Percentiles rank a stretch among this genome's conserved stretches.
These are phyloP conservation scores for Paragyromitra xinjiangensis DNA, from an alignment of 495 filamentous ascomycete genomes.

Conservation along the genomic window DNA sequence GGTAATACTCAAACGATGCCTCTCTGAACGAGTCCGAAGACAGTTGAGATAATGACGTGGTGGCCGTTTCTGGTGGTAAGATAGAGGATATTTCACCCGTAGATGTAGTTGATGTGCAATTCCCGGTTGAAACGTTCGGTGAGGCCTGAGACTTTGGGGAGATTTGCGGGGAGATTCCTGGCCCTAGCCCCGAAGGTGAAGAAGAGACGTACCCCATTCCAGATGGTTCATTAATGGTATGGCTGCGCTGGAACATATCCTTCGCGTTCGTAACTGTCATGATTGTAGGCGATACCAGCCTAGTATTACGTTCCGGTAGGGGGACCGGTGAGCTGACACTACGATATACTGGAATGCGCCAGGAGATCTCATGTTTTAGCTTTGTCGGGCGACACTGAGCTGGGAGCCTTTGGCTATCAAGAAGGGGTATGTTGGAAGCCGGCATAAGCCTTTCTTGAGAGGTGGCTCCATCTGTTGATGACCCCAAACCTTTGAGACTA, in stretches of 20 bases:
- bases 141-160: constrained; percentile 29
- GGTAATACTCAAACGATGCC: background rate
- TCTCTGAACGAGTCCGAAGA: constrained; percentile 21
- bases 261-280: background rate
- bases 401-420: background rate
- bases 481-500: background rate
- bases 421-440: background rate
- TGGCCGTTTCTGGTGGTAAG: constrained; percentile 15
- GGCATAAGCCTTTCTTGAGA: background rate
- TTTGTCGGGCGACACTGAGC: background rate
- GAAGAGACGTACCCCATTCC: constrained; percentile 22
- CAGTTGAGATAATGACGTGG: constrained; percentile 15
- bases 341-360: constrained; percentile 40
- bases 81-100: constrained; percentile 12
- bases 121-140: constrained; percentile 15
- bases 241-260: constrained; percentile 23
- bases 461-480: constrained; percentile 31
- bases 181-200: constrained; percentile 16
- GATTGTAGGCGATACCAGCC: constrained; percentile 6
- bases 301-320: background rate
- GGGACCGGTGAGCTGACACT: background rate
- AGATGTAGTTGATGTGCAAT: constrained; percentile 22
- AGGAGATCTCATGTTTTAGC: constrained; percentile 17
- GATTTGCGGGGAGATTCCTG: constrained; percentile 39
- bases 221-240: constrained; percentile 32